phyloP scores from a whole-genome alignment of 148 eudicot species.

The Camellia japonica region DNA sequence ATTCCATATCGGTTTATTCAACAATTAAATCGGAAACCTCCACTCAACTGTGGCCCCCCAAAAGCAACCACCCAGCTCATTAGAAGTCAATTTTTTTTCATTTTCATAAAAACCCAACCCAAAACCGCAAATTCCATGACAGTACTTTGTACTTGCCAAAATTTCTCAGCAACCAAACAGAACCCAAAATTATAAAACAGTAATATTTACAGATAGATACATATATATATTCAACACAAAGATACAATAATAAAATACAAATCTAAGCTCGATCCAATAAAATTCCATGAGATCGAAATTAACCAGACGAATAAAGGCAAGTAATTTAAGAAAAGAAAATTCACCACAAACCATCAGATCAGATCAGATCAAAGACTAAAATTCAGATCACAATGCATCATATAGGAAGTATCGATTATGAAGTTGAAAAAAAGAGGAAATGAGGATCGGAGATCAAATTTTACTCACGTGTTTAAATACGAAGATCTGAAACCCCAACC shows the following conservation, averaged over 20 bases:
- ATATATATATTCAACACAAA: background rate
- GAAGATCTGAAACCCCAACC: no score
- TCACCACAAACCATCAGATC: no score
- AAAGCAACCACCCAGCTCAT: background rate
- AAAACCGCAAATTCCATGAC: background rate
- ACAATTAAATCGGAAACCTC: background rate
- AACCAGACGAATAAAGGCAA: background rate
- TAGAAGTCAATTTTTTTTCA: background rate
- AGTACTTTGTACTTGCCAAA: background rate
- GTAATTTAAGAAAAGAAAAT: no score
- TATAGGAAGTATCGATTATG: no score
- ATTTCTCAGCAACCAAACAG: slow-evolving; percentile 4
- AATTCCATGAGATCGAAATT: background rate
- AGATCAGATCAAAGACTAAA: background rate
- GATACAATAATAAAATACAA: background rate
- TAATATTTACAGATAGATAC: background rate
- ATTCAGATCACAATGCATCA: background rate
- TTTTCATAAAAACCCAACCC: background rate
- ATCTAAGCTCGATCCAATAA: background rate
- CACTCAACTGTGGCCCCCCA: background rate
- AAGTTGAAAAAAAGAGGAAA: no score
- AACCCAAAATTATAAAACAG: background rate
- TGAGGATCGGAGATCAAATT: no score
- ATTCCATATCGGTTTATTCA: background rate
- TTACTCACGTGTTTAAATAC: no score